Percentiles rank a stretch among this genome's conserved stretches.
These are phyloP conservation scores for Pholiota microspora DNA, from an alignment of 768 basidiomycete species.

Conservation along the genomic window DNA sequence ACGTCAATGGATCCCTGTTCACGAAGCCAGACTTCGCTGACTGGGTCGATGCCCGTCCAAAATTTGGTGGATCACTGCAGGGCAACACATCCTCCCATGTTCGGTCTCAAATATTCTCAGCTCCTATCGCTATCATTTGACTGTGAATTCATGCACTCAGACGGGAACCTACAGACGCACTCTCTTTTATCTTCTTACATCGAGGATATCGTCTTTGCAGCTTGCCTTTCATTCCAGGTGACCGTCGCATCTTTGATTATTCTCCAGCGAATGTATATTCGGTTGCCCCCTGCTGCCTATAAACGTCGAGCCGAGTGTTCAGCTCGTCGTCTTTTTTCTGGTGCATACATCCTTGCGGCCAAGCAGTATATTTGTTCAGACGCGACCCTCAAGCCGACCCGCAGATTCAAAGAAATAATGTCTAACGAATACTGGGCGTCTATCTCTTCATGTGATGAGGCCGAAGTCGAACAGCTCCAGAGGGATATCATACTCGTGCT, in stretches of 20 bases:
- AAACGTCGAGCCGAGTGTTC: conserved; percentile 9
- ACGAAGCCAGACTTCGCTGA: background rate
- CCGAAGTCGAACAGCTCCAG: conserved; percentile 13
- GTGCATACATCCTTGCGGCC: conserved; percentile 15
- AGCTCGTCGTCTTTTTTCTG: conserved; percentile 16
- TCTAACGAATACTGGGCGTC: conserved; percentile 16
- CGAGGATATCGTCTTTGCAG: conserved; percentile 13
- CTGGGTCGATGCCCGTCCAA: background rate
- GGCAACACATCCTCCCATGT: conserved; percentile 8
- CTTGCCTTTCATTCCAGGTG: conserved; percentile 14
- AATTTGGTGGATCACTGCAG: background rate
- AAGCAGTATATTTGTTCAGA: conserved; percentile 13
- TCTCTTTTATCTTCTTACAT: conserved; percentile 13
- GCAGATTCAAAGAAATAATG: background rate
- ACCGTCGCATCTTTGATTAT: conserved; percentile 16
- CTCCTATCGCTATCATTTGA: conserved; percentile 8
- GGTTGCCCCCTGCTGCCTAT: conserved; percentile 6
- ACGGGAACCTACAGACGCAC: background rate
- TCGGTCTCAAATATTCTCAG: conserved; percentile 3
- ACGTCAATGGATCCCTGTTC: background rate
- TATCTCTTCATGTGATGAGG: conserved; percentile 9
- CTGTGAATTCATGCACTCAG: conserved; percentile 2
- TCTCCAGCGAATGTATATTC: conserved; percentile 17
- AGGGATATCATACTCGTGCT: conserved; percentile 10
- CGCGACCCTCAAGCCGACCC: background rate